Evolutionary conservation across 768 basidiomycete species (phyloP).

Genomic region (Aureoboletus auriporus): DNA sequence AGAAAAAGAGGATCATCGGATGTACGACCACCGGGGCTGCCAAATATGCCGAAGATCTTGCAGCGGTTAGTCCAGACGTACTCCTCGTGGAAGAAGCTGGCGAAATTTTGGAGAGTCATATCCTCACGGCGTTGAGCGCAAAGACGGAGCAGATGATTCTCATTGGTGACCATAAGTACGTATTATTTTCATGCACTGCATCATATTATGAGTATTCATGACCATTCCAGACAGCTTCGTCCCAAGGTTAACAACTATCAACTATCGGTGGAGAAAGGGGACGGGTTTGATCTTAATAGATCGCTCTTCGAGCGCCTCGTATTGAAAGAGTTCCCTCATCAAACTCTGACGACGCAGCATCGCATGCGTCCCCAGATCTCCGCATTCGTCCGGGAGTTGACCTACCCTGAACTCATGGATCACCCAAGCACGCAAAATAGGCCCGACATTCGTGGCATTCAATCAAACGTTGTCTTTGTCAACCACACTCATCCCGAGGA

Average conservation of each 20-base stretch:
- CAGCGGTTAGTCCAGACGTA: constrained; percentile 44
- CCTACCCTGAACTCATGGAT: constrained; percentile 62
- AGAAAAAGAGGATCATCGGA: constrained; percentile 54
- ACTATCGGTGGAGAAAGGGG: constrained; percentile 63
- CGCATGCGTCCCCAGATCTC: constrained; percentile 78
- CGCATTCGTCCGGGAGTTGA: constrained; percentile 52
- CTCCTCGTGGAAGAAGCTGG: constrained; percentile 61
- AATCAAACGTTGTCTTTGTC: constrained; percentile 58
- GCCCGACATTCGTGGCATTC: constrained; percentile 50
- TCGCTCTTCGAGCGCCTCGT: constrained; percentile 71
- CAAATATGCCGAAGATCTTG: constrained; percentile 50
- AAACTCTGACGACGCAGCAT: constrained; percentile 53
- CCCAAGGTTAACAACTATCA: constrained; percentile 67
- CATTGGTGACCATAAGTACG: constrained; percentile 72
- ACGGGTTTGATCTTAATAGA: constrained; percentile 62
- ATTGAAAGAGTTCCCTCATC: constrained; percentile 57
- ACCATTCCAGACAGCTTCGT: constrained; percentile 52
- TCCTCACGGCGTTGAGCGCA: constrained; percentile 51
- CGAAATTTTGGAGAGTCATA: constrained; percentile 58
- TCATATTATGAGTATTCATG: too few relatives aligned
- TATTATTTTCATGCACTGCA: background rate
- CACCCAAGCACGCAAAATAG: constrained; percentile 47
- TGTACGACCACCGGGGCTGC: constrained; percentile 73
- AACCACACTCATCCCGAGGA: constrained; percentile 56
- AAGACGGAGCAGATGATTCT: constrained; percentile 53